Percentiles rank a stretch among this genome's conserved stretches.
Evolutionary conservation across 192 early-diverging fungal species (phyloP).

Genomic region (Mortierella claussenii): DNA sequence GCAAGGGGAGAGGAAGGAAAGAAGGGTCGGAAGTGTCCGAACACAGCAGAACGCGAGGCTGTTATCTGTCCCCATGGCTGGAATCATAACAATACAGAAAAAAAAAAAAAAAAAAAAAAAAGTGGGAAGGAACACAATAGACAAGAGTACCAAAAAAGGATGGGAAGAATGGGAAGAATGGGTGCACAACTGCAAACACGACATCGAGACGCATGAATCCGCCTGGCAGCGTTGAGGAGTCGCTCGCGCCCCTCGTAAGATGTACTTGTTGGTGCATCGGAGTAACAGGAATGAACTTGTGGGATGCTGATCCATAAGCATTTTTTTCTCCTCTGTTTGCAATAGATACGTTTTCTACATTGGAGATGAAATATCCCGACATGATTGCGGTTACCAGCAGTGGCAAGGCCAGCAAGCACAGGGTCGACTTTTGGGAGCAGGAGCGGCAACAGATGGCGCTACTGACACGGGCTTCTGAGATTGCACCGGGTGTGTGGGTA

Average conservation of each 20-base stretch:
- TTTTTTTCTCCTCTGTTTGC: neutral
- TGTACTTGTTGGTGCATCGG: too few species aligned
- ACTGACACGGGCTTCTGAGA: slow-evolving; percentile 57
- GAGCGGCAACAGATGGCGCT: slow-evolving; percentile 63
- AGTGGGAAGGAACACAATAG: slow-evolving; percentile 7
- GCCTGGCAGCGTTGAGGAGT: too few species aligned
- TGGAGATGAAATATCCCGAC: slow-evolving; percentile 56
- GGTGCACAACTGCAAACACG: neutral
- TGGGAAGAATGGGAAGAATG: neutral
- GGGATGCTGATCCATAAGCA: neutral
- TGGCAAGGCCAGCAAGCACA: slow-evolving; percentile 47
- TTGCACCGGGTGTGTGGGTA: slow-evolving; percentile 62
- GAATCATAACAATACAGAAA: too few species aligned
- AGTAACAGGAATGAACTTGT: neutral
- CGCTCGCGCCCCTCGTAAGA: too few species aligned
- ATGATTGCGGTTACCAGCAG: slow-evolving; percentile 44
- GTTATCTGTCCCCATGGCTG: too few species aligned
- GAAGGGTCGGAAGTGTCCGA: neutral
- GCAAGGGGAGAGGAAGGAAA: neutral
- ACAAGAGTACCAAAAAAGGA: slow-evolving; percentile 12
- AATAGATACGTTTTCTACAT: slow-evolving; percentile 54
- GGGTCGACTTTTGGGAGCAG: slow-evolving; percentile 60
- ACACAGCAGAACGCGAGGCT: slow-evolving; percentile 19
- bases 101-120: too few species aligned
- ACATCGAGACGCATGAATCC: slow-evolving; percentile 21